Base-by-base conservation (phyloP, 768 basidiomycete species). In the Melanogaster broomeanus region DNA sequence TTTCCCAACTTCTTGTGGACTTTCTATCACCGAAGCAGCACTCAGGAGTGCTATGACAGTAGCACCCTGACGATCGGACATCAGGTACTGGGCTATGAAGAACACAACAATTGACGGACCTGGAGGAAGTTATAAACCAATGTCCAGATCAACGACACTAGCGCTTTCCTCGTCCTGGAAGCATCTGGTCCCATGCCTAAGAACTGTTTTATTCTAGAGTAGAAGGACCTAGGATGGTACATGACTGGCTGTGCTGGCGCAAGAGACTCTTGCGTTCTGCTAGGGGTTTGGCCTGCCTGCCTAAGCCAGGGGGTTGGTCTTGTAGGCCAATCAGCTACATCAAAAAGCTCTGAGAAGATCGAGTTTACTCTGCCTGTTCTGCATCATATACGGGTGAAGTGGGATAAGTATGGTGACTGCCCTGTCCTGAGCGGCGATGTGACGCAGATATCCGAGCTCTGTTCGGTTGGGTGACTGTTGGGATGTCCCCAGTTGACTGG, bases 141-240 rank as follows among this genome's bases (percentile, higher is more conserved):
- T 42, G 75, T 77, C 70, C 78, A 79, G 30, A 82, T 64, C 11
- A 86, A 58, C 7, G 78, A 77, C 24, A 84, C 72, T 16, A 84
- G 61, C 38, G 79, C 74, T 61, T 78, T 82, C 39, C 85, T 75
- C 6, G 74, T 75, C 51, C 69, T 72, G 4, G 78, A 72, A 21
- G 78, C 82, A 42, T 76, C 69, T 12, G 75, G 71, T 7, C 86
- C 85, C 46, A 81, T 61, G 3, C 85, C 85, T 37, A 87, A 65
- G 55, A 74, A 73, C 4, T 66, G 58, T 58, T 78, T 65, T 6
- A 71, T 12, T 22, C 55, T 60, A 11, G 59, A 62, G 24, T 60
- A 48, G 5, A 60, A 46, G 6, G 72, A 45, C 37, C 55, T 59
- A 7, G 55, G 45, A 45, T 42, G 56, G 21, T 33, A 62, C 27